These are phyloP conservation scores for Mycosarcoma maydis DNA, from an alignment of 1,284 basidiomycete species.

Conservation along the genomic window DNA sequence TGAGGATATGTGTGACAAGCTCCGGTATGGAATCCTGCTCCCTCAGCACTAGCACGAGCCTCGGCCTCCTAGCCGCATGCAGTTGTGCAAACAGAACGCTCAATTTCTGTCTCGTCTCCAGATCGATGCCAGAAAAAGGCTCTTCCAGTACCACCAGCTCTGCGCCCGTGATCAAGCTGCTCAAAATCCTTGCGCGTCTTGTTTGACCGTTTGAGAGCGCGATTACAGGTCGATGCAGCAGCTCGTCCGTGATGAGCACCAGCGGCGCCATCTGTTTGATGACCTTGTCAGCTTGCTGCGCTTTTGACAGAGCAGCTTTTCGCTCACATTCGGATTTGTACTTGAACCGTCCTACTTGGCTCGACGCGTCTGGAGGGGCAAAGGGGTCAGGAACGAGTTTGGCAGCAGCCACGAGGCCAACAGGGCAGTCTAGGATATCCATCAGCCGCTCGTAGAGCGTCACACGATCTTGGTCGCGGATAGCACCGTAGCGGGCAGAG, in stretches of 20 bases:
- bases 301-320: conserved; percentile 8
- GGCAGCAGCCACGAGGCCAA: conserved; percentile 48
- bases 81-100: conserved; percentile 71
- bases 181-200: conserved; percentile 82
- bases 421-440: conserved; percentile 50
- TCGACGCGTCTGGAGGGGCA: conserved; percentile 6
- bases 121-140: conserved; percentile 54
- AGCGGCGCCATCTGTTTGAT: conserved; percentile 50
- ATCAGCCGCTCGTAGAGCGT: conserved; percentile 62
- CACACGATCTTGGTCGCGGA: conserved; percentile 56
- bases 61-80: conserved; percentile 69
- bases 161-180: conserved; percentile 76
- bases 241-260: conserved; percentile 43
- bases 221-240: conserved; percentile 63
- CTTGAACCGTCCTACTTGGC: conserved; percentile 42
- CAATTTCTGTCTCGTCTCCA: conserved; percentile 28
- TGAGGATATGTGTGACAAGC: conserved; percentile 81
- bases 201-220: conserved; percentile 92
- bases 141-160: conserved; percentile 70
- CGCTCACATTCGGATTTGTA: conserved; percentile 30
- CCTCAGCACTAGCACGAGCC: conserved; percentile 81
- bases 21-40: conserved; percentile 82
- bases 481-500: conserved; percentile 60
- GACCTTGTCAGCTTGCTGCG: conserved; percentile 20
- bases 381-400: conserved; percentile 58